Base-by-base conservation (phyloP, 345 rosid species). In the Schrenkiella parvula region DNA sequence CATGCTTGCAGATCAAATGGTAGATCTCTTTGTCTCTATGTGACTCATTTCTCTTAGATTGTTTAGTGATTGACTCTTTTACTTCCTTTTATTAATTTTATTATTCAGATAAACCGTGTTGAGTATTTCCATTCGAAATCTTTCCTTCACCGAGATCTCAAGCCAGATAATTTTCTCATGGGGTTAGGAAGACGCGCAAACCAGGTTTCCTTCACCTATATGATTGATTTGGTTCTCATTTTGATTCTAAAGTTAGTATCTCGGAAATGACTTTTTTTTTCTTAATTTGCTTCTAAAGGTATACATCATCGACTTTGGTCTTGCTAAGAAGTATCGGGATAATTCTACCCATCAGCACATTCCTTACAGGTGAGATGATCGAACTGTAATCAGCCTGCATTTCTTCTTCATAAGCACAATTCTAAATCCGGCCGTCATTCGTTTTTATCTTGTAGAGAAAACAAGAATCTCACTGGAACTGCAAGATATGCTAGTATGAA, bases 401-500 rank as follows among this genome's bases (percentile, higher is more conserved):
- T 35, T 74, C 54, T 39, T 50, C 64, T 43, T 61, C 25, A 21
- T 10, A 23, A 3, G 4, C 14, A 75, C 15, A 34, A 10, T 1
- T 32, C 56, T 5, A 22, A 57, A 17, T n/a, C 10, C 0, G 0
- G 2, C 13, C 4, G 6, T 13, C 19, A 17, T 28, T 57, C n/a
- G n/a, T 48, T 4, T 13, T 2, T 2, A 4, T 7, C 23, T 70
- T 82, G 64, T 85, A 95, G 99, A 77, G 99, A 95, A 78, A 95
- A 95, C 64, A 92, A 95, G 77, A 91, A 90, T 78, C 82, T 95
- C 80, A 91, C 98, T 21, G 98, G 99, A 80, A 95, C 99, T 70
- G 98, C 99, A 47, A 88, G 99, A 87, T 95, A 95, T 85, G 99
- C 99, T 34, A 95, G 99, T 88, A 95, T 88, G 98, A 91, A 91